Conservation (phyloP, 1,284 basidiomycete species). For the Sporisorium exsertum region DNA sequence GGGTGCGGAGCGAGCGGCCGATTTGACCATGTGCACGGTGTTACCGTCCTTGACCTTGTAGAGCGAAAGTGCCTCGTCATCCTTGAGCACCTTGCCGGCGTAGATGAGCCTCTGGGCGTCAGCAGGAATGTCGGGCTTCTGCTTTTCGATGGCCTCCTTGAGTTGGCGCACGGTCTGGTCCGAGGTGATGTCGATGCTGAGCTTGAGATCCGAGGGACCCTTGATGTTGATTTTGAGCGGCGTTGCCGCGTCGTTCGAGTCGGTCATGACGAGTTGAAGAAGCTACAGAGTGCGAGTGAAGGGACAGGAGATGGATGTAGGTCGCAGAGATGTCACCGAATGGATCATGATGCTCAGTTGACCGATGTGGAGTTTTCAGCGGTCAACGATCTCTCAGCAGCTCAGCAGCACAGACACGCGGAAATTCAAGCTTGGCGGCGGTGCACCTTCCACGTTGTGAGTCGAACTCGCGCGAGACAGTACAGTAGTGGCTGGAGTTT, state of each 20-base stretch:
- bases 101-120: slow-evolving; percentile 66
- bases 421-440: neutral
- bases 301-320: neutral
- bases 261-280: slow-evolving; percentile 24
- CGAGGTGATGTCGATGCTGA: slow-evolving; percentile 50
- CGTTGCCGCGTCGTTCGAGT: slow-evolving; percentile 36
- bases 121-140: slow-evolving; percentile 63
- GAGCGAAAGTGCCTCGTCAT: slow-evolving; percentile 55
- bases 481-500: too few species aligned
- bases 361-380: slow-evolving; percentile 13
- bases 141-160: slow-evolving; percentile 61
- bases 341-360: neutral
- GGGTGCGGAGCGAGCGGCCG: slow-evolving; percentile 55
- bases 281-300: neutral
- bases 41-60: slow-evolving; percentile 66
- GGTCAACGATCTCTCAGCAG: slow-evolving; percentile 1
- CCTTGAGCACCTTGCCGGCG: slow-evolving; percentile 67
- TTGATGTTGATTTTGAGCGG: slow-evolving; percentile 64
- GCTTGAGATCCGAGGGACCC: slow-evolving; percentile 65
- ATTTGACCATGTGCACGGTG: slow-evolving; percentile 67
- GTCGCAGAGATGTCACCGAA: neutral
- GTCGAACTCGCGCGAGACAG: slow-evolving; percentile 4
- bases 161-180: slow-evolving; percentile 62
- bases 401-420: neutral
- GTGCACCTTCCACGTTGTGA: neutral